Evolutionary conservation across 371 early-diverging fungal species (phyloP), one percentile per base, ranked within the genome.

Genomic region (Mucor circinelloides): DNA sequence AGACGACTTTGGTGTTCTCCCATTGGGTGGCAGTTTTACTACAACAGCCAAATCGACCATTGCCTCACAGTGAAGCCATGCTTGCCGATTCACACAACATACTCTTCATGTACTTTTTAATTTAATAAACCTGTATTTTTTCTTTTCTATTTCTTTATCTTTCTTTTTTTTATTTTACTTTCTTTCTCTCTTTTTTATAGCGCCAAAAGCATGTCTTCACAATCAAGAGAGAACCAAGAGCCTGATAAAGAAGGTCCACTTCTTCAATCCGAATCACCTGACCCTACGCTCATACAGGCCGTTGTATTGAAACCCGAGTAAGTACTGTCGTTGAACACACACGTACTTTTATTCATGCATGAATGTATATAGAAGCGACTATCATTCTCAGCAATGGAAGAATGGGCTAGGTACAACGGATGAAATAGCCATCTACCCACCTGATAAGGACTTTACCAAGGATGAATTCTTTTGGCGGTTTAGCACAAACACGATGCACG

Each of bases 381-480:
- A 77, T 52, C 32, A 36, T 3, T 38, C 62, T 32, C 72, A 72
- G 70, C 46, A 74, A 19, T 89, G 89, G 89, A 89, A 88, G 68
- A 89, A 89, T 69, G 89, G 89, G 0, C 68, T 86, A 15, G 89
- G 89, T 17, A 75, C 56, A 55, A 89, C 88, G 2, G 55, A 67
- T 9, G 82, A 88, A 68, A 85, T 89, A 19, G 81, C 81, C 17
- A 86, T 88, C 32, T 71, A 78, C 63, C 89, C 89, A 21, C 69
- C 76, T 6, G 64, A 64, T 23, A 68, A 69, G 30, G 64, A 85
- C 48, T 84, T 74, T 61, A 65, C 64, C 44, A 73, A 74, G 54
- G 89, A 87, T 25, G 64, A 72, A 7, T 89, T 88, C 68, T 58
- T 83, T 30, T 89, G 89, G 89, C 70, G 87, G 5, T 69, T 89